Base-by-base conservation (phyloP, 768 basidiomycete genomes). In the Leccinum longicurvipes region DNA sequence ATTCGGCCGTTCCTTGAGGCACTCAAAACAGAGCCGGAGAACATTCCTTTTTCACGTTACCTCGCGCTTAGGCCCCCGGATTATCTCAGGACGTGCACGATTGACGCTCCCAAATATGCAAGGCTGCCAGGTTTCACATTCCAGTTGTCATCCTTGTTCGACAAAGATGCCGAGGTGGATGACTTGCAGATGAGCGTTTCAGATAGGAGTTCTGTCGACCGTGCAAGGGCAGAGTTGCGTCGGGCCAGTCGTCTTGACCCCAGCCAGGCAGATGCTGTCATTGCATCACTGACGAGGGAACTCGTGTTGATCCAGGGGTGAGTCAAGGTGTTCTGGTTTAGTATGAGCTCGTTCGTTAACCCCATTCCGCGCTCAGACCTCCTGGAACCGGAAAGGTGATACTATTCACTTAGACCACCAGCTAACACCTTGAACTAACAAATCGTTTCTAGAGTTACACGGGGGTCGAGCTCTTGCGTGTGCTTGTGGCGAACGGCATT, bases 381-480 rank as follows among this genome's bases (percentile, higher is more conserved):
- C 89, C 89, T 1, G 89, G 89, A 1, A 90, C 89, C 0, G 89
- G 89, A 58, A 89, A 89, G 79, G 85, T 85, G 44, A 58, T 54
- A 27, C 17, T 21, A 4, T 34, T 12, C 8, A 4, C 7, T 32
- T 15, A 10, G 1, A 11, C 17, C 15, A 10, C 10, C 23, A 3
- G 12, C 17, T 10, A 27, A 36, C 6, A 32, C 2, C 19, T 6
- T 19, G 25, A 23, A 50, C n/a, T 55, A 53, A 25, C 36, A 17
- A 3, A 2, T 10, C 0, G 15, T 12, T 32, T 4, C 47, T 57
- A 87, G 84, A 84, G 81, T 24, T 89, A 77, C 60, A 87, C 85
- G 3, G 87, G 84, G 1, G 78, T 84, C 5, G 86, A 91, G 64
- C 74, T 91, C 15, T 64, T 91, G 9, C 81, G 86, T 0, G 80